Evolutionary conservation across 1,284 basidiomycete genomes (phyloP), one percentile per base, ranked within the genome.

Genomic region (Leccinum insolens): DNA sequence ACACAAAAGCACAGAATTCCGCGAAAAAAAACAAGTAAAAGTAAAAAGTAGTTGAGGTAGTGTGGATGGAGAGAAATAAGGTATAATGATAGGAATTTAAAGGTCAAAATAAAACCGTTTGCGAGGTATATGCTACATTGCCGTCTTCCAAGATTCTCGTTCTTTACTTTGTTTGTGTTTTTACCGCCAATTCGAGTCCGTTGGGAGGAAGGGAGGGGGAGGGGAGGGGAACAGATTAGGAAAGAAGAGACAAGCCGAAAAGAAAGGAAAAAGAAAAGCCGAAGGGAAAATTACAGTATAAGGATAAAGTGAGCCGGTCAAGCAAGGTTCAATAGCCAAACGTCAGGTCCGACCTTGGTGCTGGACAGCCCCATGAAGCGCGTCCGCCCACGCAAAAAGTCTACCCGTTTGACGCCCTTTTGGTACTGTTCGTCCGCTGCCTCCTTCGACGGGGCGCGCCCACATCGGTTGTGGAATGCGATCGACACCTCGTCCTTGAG

Each of bases 321-420:
- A 57, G 68, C 64, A 9, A 77, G 69, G 68, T 78, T 78, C 12
- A 79, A 31, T 44, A 58, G 7, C 76, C 78, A 77, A 0, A 70
- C 66, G 28, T 78, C 70, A 0, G 76, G 78, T 3, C 76, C 76
- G 7, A 68, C 12, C 70, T 77, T 79, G 66, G 78, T 77, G 72
- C 77, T 78, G 2, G 77, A 80, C 59, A 73, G 64, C 65, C 84
- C 84, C 68, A 76, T 73, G 70, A 84, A 84, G 12, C 68, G 74
- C 20, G 75, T 80, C 25, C 75, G 75, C 34, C 78, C 79, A 37
- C 76, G 75, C 64, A 86, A 71, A 68, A 86, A 82, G 69, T 85
- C 84, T 0, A 85, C 78, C 37, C 82, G 77, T 67, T 82, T 82
- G 12, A 86, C 70, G 0, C 84, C 83, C 71, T 80, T 80, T 6